Base-by-base conservation (phyloP, 75 land plant species). In the Pinus albicaulis region DNA sequence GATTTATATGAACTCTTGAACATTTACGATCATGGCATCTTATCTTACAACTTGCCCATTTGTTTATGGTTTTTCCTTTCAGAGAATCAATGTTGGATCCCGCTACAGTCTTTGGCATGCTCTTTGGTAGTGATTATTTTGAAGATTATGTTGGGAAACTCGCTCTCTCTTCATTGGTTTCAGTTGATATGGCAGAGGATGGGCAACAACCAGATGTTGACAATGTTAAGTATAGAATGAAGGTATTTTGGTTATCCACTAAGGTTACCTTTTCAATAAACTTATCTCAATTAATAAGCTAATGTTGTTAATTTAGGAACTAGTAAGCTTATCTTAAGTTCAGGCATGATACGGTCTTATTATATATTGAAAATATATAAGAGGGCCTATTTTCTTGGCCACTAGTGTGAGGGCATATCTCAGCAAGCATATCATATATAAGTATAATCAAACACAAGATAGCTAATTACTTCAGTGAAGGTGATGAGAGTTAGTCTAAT, bases 111-210 rank as follows among this genome's bases (percentile, higher is more conserved):
- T 93, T 93, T 83, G 96, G 92, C 16, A 93, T 93, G 96, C 77
- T 92, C 44, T 93, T 93, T 81, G 96, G 96, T 8, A 93, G 95
- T 78, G 96, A 93, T 13, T 77, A 52, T 38, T 93, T 93, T 83
- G 95, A 92, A 82, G 96, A 93, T 57, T 93, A 93, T 79, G 65
- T 92, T 58, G 96, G 96, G 15, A 88, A 94, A 76, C 89, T 94
- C 60, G 93, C 95, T 34, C 76, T 94, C 82, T 95, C 98, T 71
- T 83, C 93, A 44, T 80, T 94, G 76, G 80, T 88, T 59, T 81
- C 96, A 11, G 41, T 83, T 23, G 92, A 92, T 14, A 31, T 62
- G 76, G 84, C 79, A 57, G 87, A 77, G 31, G 87, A 83, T 1
- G 72, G 66, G 5, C 84, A 77, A 44, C 58, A 26, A 3, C 23